These are phyloP conservation scores for Luvunga scandens DNA, from an alignment of 345 rosid genomes.

Conservation along the genomic window DNA sequence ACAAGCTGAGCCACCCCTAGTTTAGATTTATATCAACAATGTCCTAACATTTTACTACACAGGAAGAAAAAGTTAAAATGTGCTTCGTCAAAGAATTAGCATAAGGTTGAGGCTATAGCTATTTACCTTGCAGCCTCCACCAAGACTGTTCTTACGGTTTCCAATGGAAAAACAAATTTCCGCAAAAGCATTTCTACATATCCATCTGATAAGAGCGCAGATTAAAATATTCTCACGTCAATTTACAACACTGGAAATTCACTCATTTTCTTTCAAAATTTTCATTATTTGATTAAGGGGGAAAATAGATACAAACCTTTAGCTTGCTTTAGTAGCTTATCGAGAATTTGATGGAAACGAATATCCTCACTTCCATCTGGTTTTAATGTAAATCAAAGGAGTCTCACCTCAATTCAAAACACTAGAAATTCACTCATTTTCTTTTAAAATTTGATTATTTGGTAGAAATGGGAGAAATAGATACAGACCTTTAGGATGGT, in stretches of 20 bases:
- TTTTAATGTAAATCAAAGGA: not conserved
- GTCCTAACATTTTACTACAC: too few species aligned
- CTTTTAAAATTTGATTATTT: not conserved
- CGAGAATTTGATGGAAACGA: conserved; percentile 54
- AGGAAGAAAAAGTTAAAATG: too few species aligned
- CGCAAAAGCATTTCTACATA: conserved; percentile 63
- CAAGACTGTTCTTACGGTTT: too few species aligned
- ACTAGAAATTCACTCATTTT: not conserved
- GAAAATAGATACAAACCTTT: too few species aligned
- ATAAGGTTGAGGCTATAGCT: too few species aligned
- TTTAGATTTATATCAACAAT: too few species aligned
- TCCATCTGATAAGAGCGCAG: conserved; percentile 36
- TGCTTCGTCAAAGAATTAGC: too few species aligned
- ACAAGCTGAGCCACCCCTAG: too few species aligned
- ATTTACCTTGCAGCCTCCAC: too few species aligned
- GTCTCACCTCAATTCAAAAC: not conserved
- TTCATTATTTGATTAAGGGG: not conserved
- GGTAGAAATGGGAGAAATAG: not conserved
- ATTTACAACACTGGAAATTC: not conserved
- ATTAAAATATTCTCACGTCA: not conserved
- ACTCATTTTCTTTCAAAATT: not conserved
- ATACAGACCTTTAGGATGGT: conserved; percentile 45
- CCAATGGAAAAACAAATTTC: conserved; percentile 42
- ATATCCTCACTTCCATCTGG: conserved; percentile 66
- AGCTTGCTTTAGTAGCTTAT: too few species aligned